A percentile compares a stretch with the other conserved stretches of the same genome.
Conservation (phyloP, 2,329 filamentous ascomycete genomes). For the Colletotrichum falcatum region DNA sequence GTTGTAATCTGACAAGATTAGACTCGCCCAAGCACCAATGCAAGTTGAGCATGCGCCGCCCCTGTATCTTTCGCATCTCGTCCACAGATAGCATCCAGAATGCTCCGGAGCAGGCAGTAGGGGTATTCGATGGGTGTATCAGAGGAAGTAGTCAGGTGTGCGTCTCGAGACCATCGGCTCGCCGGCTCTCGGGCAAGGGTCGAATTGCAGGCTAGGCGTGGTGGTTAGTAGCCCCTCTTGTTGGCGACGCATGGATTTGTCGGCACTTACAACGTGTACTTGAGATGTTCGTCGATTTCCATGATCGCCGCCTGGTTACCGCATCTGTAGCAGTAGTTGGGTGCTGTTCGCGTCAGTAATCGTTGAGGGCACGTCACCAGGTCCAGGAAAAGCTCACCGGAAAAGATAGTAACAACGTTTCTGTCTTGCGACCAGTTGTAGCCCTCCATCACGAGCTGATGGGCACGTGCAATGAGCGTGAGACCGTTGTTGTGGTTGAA, state of each 20-base stretch:
- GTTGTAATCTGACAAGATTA: constrained; percentile 41
- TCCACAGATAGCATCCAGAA: constrained; percentile 25
- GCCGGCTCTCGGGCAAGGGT: constrained; percentile 95
- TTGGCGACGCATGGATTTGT: not conserved
- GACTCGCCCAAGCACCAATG: constrained; percentile 38
- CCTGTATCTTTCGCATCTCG: constrained; percentile 34
- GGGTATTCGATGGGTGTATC: constrained; percentile 51
- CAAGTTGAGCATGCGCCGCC: constrained; percentile 36
- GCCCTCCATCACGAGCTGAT: constrained; percentile 99
- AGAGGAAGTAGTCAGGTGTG: constrained; percentile 99
- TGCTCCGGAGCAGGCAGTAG: constrained; percentile 15
- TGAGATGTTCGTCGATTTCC: constrained; percentile 99
- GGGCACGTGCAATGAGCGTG: constrained; percentile 93
- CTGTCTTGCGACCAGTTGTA: constrained; percentile 99
- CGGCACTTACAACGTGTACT: constrained; percentile 93
- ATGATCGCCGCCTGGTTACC: constrained; percentile 99
- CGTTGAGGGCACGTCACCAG: constrained; percentile 45
- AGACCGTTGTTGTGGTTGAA: constrained; percentile 99
- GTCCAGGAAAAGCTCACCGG: constrained; percentile 67
- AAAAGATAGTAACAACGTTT: constrained; percentile 99
- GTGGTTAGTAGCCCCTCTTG: constrained; percentile 44
- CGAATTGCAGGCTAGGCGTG: constrained; percentile 88
- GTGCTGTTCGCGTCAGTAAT: constrained; percentile 61
- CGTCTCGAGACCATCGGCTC: constrained; percentile 99
- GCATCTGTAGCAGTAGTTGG: constrained; percentile 98